A percentile compares a stretch with the other conserved stretches of the same genome.
These are phyloP conservation scores for Exidia glandulosa DNA, from an alignment of 768 basidiomycete genomes.

Conservation along the genomic window DNA sequence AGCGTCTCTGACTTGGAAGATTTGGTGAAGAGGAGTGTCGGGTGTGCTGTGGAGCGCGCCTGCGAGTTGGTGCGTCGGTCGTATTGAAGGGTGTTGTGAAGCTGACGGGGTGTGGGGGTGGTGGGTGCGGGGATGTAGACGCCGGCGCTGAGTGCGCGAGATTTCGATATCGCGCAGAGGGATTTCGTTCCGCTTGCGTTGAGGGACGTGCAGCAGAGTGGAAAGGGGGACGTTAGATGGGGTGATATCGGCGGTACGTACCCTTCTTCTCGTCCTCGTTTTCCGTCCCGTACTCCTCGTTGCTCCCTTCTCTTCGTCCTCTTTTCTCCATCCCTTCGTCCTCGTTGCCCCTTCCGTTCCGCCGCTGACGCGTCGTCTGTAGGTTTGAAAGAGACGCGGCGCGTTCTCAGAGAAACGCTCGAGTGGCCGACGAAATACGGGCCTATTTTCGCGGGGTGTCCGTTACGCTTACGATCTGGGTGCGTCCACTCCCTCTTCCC, in stretches of 20 bases:
- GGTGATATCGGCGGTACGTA: constrained; percentile 79
- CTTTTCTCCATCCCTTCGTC: no score
- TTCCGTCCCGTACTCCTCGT: no score
- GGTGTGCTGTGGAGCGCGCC: no score
- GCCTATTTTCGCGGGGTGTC: constrained; percentile 87
- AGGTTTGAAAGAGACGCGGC: constrained; percentile 72
- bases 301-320: no score
- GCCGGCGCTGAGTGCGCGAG: constrained; percentile 23
- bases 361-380: no score
- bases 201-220: constrained; percentile 79
- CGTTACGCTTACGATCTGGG: constrained; percentile 89
- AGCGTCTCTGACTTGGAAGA: constrained; percentile 79
- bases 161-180: constrained; percentile 70
- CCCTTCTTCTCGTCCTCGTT: no score
- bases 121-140: no score
- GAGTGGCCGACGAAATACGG: constrained; percentile 99
- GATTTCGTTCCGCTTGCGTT: constrained; percentile 84
- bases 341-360: no score
- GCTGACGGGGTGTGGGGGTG: no score
- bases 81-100: no score
- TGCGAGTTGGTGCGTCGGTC: no score
- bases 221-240: constrained; percentile 72
- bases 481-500: constrained; percentile 25
- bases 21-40: no score
- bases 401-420: constrained; percentile 79